Evolutionary conservation across 108 stramenopile species (phyloP).

Genomic region (Cyclotella choctawhatcheeana): DNA sequence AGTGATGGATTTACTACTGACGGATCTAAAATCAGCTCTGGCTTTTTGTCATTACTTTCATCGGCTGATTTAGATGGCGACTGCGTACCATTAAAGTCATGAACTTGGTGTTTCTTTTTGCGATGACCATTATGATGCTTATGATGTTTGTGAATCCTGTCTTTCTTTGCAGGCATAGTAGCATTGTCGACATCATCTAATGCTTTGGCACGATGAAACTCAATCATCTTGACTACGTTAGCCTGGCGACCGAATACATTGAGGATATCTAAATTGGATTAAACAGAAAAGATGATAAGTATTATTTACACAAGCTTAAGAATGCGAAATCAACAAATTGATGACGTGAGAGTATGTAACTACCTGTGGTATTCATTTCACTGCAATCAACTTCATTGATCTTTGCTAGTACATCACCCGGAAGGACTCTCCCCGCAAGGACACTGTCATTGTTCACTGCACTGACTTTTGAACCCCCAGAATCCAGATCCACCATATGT

Average conservation of each 20-base stretch:
- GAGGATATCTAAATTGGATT: not conserved
- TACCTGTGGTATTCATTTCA: constrained; percentile 8
- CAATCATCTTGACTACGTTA: not conserved
- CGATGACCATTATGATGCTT: not conserved
- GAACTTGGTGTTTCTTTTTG: constrained; percentile 5
- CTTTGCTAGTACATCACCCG: not conserved
- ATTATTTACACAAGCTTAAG: no score
- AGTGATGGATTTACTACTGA: no score
- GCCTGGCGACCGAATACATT: not conserved
- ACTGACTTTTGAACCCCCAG: not conserved
- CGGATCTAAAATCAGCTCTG: no score
- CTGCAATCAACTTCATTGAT: not conserved
- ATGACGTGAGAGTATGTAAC: not conserved
- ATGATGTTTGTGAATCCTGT: not conserved
- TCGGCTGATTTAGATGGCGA: no score
- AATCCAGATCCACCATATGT: not conserved
- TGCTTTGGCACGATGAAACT: not conserved
- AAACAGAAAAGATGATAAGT: no score
- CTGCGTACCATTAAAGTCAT: no score
- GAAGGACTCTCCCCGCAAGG: not conserved
- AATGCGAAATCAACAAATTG: not conserved
- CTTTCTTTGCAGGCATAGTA: not conserved
- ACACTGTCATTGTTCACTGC: not conserved
- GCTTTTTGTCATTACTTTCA: no score
- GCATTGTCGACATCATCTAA: no score